Conservation (phyloP, 83 land plant genomes). For the Picea abies region DNA sequence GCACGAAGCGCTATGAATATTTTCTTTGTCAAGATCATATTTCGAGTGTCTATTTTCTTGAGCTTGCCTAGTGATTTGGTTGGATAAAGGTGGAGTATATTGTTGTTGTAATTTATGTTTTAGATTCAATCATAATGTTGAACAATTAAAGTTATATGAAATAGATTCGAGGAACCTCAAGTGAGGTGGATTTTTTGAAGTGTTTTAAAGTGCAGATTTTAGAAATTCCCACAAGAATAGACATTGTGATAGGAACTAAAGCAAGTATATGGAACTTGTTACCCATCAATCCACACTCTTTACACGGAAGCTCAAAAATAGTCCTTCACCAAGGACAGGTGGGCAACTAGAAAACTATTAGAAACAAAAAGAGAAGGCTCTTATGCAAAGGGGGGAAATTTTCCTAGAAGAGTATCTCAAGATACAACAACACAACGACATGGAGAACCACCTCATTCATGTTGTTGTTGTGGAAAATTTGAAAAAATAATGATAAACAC, state of each 20-base stretch:
- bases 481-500: conserved; percentile 15
- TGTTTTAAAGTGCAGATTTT: too few species aligned
- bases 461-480: conserved; percentile 6
- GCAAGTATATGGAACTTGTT: conserved; percentile 61
- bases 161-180: too few species aligned
- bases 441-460: conserved; percentile 19
- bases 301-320: conserved; percentile 54
- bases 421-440: conserved; percentile 32
- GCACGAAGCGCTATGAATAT: too few species aligned
- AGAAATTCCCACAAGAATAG: conserved; percentile 36
- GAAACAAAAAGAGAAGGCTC: conserved; percentile 56
- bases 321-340: conserved; percentile 24
- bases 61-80: too few species aligned
- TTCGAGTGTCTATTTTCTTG: too few species aligned
- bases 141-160: too few species aligned
- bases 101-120: too few species aligned
- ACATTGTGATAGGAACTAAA: conserved; percentile 61
- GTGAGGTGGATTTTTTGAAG: too few species aligned
- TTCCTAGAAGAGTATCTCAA: conserved; percentile 65
- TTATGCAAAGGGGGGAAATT: conserved; percentile 73
- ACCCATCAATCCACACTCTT: conserved; percentile 58
- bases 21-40: too few species aligned
- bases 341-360: conserved; percentile 23
- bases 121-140: too few species aligned
- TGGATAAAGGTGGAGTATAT: too few species aligned